A percentile compares a stretch with the other conserved stretches of the same genome.
Evolutionary conservation across 768 basidiomycete species (phyloP).

Genomic region (Russula brevipes): DNA sequence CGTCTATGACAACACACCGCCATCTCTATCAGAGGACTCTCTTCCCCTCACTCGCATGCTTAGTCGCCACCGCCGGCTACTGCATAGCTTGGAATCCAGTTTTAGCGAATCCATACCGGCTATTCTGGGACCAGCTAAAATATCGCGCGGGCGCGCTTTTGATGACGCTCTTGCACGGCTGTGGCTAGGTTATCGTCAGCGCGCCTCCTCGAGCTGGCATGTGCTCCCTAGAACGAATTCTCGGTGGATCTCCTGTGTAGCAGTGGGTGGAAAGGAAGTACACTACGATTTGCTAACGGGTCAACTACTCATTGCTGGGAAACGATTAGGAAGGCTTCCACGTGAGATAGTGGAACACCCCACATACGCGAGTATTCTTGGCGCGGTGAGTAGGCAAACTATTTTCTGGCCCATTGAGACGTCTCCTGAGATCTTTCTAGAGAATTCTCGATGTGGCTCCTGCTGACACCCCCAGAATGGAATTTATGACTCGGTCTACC

Average conservation of each 20-base stretch:
- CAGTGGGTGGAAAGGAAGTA: slow-evolving; percentile 21
- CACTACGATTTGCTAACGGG: slow-evolving; percentile 42
- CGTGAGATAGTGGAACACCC: slow-evolving; percentile 31
- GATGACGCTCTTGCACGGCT: neutral
- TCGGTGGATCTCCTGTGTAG: slow-evolving; percentile 7
- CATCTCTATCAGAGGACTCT: neutral
- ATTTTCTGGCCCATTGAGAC: no score
- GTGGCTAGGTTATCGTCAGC: slow-evolving; percentile 4
- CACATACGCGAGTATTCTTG: slow-evolving; percentile 36
- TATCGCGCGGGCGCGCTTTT: neutral
- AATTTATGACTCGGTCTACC: slow-evolving; percentile 5
- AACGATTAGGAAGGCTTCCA: slow-evolving; percentile 38
- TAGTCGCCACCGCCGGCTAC: slow-evolving; percentile 3
- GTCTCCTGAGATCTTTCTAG: neutral
- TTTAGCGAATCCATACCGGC: neutral
- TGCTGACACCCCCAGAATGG: slow-evolving; percentile 8
- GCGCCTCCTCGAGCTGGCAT: slow-evolving; percentile 2
- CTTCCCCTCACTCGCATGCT: neutral
- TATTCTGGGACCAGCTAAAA: neutral
- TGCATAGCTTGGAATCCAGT: slow-evolving; percentile 3
- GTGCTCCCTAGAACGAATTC: slow-evolving; percentile 2
- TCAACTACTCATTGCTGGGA: slow-evolving; percentile 40
- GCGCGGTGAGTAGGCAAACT: slow-evolving; percentile 25
- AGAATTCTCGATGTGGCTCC: slow-evolving; percentile 11
- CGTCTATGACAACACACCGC: slow-evolving; percentile 2